Percentiles rank a stretch among this genome's conserved stretches.
Evolutionary conservation across 2,329 filamentous ascomycete species (phyloP).

Genomic region (Colletotrichum cuscutae): DNA sequence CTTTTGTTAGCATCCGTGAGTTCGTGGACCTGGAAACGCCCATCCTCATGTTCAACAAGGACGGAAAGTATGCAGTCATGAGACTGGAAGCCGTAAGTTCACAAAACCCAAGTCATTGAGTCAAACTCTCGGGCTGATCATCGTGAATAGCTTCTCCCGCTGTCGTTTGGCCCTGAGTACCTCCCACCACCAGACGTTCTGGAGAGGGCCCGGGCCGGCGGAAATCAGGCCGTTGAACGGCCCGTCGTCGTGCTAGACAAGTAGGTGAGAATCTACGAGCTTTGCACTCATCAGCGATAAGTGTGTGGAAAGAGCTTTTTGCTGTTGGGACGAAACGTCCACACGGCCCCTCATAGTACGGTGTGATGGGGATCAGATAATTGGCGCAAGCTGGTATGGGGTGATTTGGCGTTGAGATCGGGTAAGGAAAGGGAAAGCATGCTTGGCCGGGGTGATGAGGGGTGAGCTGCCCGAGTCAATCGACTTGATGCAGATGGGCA

Average conservation of each 20-base stretch:
- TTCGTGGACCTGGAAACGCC: constrained; percentile 77
- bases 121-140: background rate
- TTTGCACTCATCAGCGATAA: background rate
- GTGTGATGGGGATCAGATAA: background rate
- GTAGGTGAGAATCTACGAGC: too few relatives aligned
- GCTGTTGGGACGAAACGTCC: background rate
- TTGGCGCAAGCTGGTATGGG: background rate
- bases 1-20: constrained; percentile 74
- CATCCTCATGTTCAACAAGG: constrained; percentile 92
- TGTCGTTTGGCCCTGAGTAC: constrained; percentile 74
- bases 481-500: background rate
- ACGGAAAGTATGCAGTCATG: constrained; percentile 76
- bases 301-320: background rate
- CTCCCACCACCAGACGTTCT: constrained; percentile 53
- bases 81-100: constrained; percentile 72
- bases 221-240: background rate
- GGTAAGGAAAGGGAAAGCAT: background rate
- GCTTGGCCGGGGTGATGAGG: background rate
- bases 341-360: background rate
- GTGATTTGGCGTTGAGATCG: background rate
- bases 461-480: background rate
- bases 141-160: constrained; percentile 67
- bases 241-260: background rate
- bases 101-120: background rate
- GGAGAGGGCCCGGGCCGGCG: constrained; percentile 22